A percentile compares a stretch with the other conserved stretches of the same genome.
Evolutionary conservation across 2,329 filamentous ascomycete genomes (phyloP).

Genomic region (Sphaerostilbella broomeana): DNA sequence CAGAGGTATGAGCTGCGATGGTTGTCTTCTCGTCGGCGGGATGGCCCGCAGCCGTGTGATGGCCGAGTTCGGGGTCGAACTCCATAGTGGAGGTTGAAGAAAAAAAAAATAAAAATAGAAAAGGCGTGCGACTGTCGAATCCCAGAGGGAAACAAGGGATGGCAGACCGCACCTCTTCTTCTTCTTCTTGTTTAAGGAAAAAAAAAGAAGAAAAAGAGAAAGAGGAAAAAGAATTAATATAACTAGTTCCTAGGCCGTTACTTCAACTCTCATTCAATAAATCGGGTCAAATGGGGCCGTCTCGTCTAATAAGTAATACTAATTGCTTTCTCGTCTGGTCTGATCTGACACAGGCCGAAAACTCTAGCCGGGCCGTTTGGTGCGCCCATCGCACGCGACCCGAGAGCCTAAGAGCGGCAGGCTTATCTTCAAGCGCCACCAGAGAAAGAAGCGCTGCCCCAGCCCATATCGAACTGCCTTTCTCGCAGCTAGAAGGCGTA

Average conservation of each 20-base stretch:
- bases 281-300: neutral
- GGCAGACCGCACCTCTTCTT: neutral
- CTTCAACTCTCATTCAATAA: conserved; percentile 2
- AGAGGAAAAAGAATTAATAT: no score
- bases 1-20: conserved; percentile 1
- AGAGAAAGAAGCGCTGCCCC: no score
- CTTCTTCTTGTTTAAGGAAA: neutral
- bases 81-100: no score
- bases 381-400: conserved; percentile 7
- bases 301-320: no score
- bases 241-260: neutral
- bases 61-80: conserved; percentile 5
- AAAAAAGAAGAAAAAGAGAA: neutral
- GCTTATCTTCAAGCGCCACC: conserved; percentile 6
- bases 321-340: neutral
- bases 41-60: neutral
- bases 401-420: neutral
- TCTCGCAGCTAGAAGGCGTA: conserved; percentile 1
- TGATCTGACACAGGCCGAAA: neutral
- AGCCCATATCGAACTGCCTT: neutral
- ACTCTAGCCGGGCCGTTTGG: conserved; percentile 1
- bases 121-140: neutral
- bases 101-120: no score
- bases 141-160: neutral
- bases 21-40: conserved; percentile 4